phyloP scores from a whole-genome alignment of 805 yeast species.

The Hanseniaspora lindneri region DNA sequence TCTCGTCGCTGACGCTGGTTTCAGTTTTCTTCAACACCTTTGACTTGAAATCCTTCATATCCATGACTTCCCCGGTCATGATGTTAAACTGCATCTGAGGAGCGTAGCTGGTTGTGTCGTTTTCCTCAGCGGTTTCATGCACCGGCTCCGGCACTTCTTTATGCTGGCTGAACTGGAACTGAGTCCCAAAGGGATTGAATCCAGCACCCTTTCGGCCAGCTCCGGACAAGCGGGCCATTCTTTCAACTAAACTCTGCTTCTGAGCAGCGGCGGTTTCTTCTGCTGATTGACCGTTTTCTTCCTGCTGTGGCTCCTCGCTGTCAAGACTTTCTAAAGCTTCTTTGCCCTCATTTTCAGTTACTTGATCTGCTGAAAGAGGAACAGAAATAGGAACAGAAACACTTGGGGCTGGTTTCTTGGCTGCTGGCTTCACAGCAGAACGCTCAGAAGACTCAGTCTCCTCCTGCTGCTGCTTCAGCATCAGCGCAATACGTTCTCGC shows the following conservation, averaged over 20 bases:
- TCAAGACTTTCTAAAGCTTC: conserved; percentile 40
- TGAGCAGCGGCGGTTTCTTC: conserved; percentile 58
- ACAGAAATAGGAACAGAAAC: too few relatives aligned
- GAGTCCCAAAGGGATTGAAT: conserved; percentile 34
- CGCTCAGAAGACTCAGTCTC: too few relatives aligned
- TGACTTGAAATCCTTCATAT: background rate
- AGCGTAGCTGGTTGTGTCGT: too few relatives aligned
- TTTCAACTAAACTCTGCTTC: conserved; percentile 65
- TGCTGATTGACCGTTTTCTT: conserved; percentile 39
- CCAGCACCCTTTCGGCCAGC: conserved; percentile 55
- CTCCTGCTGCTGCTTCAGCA: conserved; percentile 74
- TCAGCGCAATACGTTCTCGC: conserved; percentile 72
- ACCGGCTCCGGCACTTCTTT: too few relatives aligned
- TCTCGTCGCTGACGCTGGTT: background rate
- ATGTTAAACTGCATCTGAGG: conserved; percentile 16
- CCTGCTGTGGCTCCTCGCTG: conserved; percentile 31
- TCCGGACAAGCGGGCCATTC: conserved; percentile 94
- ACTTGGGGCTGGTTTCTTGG: too few relatives aligned
- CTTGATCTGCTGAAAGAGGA: conserved; percentile 27
- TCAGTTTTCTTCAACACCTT: background rate
- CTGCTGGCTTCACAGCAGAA: too few relatives aligned
- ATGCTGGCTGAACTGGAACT: conserved; percentile 19
- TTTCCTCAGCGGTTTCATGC: conserved; percentile 21
- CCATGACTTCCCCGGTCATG: conserved; percentile 12
- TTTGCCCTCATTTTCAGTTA: conserved; percentile 28